Conservation (phyloP, 1,139 yeast genomes). For the Hansenula sp. region DNA sequence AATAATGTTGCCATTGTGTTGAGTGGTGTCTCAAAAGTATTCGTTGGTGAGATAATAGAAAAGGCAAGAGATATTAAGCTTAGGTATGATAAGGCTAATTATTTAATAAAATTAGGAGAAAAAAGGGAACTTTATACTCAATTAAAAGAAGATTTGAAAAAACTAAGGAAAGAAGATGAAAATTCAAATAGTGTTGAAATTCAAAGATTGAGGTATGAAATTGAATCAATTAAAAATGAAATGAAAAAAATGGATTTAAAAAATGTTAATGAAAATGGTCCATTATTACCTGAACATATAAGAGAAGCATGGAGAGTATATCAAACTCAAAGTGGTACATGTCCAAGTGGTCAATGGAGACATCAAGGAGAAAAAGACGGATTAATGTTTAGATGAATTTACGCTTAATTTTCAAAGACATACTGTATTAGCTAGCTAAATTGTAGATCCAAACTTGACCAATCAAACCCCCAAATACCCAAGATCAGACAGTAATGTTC, state of each 20-base stretch:
- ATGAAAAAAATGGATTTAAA: slow-evolving; percentile 14
- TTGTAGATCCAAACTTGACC: slow-evolving; percentile 6
- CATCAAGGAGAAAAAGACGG: slow-evolving; percentile 76
- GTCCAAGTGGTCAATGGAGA: slow-evolving; percentile 64
- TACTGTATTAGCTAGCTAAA: no score
- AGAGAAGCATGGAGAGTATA: slow-evolving; percentile 85
- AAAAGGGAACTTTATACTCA: slow-evolving; percentile 26
- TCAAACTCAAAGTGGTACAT: slow-evolving; percentile 59
- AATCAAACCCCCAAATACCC: slow-evolving; percentile 21
- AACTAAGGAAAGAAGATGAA: slow-evolving; percentile 14
- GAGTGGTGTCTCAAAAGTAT: slow-evolving; percentile 85
- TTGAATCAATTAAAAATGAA: slow-evolving; percentile 14
- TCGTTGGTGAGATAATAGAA: slow-evolving; percentile 84
- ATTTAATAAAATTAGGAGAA: slow-evolving; percentile 25
- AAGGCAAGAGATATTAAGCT: slow-evolving; percentile 68
- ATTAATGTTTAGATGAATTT: slow-evolving; percentile 55
- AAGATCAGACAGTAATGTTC: slow-evolving; percentile 68
- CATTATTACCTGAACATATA: slow-evolving; percentile 78
- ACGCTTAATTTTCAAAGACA: no score
- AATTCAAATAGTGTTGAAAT: background rate
- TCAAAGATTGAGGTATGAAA: slow-evolving; percentile 7
- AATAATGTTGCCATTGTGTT: slow-evolving; percentile 77
- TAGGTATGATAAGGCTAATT: slow-evolving; percentile 42
- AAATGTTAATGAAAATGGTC: slow-evolving; percentile 34
- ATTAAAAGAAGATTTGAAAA: slow-evolving; percentile 24